Evolutionary conservation across 192 early-diverging fungal species (phyloP), one percentile per base, ranked within the genome.

Genomic region (Coemansia sp.): DNA sequence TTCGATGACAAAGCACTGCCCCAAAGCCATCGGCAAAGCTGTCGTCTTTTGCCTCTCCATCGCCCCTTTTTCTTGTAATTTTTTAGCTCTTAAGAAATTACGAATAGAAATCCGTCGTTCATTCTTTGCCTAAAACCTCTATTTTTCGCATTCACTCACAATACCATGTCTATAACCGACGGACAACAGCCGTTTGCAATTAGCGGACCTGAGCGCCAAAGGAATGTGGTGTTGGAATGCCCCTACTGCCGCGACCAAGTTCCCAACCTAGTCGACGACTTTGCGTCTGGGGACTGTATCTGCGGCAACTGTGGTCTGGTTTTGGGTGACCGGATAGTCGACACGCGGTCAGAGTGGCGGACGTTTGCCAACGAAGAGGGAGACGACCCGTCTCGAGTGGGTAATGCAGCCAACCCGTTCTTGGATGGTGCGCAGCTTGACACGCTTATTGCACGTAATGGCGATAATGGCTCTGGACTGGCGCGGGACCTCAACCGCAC

Each of bases 331-430:
- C 88, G 95, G n/a, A 94, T 99, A 67, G 95, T 99, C 60, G 97
- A 99, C 83, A 99, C 97, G 31, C 89, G 95, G 11, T 94, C 93
- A 1, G 97, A 99, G 76, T 99, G 97, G 97, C 91, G 97, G 57
- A 82, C 80, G 10, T 82, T 82, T 74, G 75, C 72, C n/a, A 77
- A 82, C 32, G 75, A 77, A 53, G 80, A 82, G 10, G 80, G 80
- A 21, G 75, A 74, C 63, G 80, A 82, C 55, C 80, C 75, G 10
- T 77, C 75, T 59, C 80, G 80, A 25, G 80, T 82, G 19, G 80
- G 80, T 34, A 72, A 68, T 36, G 80, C 80, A 2, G 74, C 76
- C 8, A 82, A 77, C 45, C 75, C 74, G 63, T 68, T 77, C 23
- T 38, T 77, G 38, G 75, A 76, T 32, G 80, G 76, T 5, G 76